A percentile compares a stretch with the other conserved stretches of the same genome.
These are phyloP conservation scores for Trypanosoma mega DNA, from an alignment of 208 protist species.

Conservation along the genomic window DNA sequence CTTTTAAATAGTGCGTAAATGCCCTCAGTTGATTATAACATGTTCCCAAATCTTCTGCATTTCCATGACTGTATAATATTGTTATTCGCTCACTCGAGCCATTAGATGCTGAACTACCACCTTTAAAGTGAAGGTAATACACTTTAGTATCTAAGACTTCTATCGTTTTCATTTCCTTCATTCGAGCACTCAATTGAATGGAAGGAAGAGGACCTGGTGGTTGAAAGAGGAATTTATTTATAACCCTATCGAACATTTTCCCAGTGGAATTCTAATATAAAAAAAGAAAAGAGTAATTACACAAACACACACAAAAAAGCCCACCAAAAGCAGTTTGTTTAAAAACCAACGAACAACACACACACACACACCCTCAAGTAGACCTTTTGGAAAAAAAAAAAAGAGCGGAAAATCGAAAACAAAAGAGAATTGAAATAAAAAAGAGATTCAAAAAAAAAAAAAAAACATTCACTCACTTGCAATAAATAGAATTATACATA, in stretches of 20 bases:
- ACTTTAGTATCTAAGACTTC: background rate
- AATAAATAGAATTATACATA: too few relatives aligned
- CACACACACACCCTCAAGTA: background rate
- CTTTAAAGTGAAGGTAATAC: conserved; percentile 20
- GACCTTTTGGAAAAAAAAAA: conserved; percentile 7
- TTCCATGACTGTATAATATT: conserved; percentile 76
- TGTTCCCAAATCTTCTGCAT: conserved; percentile 62
- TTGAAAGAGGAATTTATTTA: conserved; percentile 62
- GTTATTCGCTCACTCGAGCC: conserved; percentile 21
- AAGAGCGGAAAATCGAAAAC: conserved; percentile 18
- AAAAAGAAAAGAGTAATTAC: conserved; percentile 1
- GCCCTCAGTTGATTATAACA: conserved; percentile 32
- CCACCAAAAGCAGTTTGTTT: conserved; percentile 1
- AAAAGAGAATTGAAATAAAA: background rate
- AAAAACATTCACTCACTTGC: conserved; percentile 4
- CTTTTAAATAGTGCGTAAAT: conserved; percentile 24
- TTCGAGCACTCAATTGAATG: conserved; percentile 33
- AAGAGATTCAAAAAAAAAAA: background rate
- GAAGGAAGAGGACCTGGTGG: conserved; percentile 29
- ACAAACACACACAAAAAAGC: conserved; percentile 22
- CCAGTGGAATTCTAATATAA: conserved; percentile 6
- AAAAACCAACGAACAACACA: conserved; percentile 21
- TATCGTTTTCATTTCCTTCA: conserved; percentile 23
- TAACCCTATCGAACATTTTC: conserved; percentile 24
- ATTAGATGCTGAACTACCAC: background rate